Evolutionary conservation across 2,329 filamentous ascomycete genomes (phyloP).

Genomic region (Fusarium sp.): DNA sequence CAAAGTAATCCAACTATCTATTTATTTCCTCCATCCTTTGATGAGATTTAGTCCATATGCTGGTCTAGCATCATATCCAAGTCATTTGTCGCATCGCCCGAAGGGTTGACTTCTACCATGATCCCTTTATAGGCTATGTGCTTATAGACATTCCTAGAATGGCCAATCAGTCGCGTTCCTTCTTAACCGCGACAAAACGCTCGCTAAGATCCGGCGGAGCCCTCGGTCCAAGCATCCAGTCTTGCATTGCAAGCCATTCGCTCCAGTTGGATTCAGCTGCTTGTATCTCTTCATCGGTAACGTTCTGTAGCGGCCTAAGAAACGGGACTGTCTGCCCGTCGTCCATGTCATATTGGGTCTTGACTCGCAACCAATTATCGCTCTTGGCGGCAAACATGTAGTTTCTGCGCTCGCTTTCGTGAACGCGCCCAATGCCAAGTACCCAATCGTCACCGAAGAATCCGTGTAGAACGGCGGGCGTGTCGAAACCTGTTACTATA

Average conservation of each 20-base stretch:
- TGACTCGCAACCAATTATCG: constrained; percentile 88
- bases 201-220: constrained; percentile 63
- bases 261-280: constrained; percentile 89
- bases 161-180: constrained; percentile 41
- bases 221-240: constrained; percentile 95
- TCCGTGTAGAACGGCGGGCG: constrained; percentile 85
- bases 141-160: not conserved
- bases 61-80: not conserved
- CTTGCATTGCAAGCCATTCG: constrained; percentile 95
- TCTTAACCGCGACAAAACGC: constrained; percentile 49
- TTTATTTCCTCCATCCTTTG: not conserved
- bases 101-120: not conserved
- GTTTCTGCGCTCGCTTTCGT: constrained; percentile 91
- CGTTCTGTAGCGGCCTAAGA: constrained; percentile 82
- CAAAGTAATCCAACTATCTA: constrained; percentile 4
- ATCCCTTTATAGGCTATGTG: not conserved
- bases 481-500: constrained; percentile 92
- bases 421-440: constrained; percentile 81
- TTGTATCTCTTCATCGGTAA: constrained; percentile 83
- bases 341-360: constrained; percentile 89
- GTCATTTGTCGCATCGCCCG: not conserved
- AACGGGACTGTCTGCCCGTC: constrained; percentile 89
- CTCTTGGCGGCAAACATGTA: constrained; percentile 97
- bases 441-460: constrained; percentile 97
- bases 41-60: not conserved